A percentile compares a stretch with the other conserved stretches of the same genome.
phyloP scores from a whole-genome alignment of 805 yeast species.

The Yamadazyma phyllophila region DNA sequence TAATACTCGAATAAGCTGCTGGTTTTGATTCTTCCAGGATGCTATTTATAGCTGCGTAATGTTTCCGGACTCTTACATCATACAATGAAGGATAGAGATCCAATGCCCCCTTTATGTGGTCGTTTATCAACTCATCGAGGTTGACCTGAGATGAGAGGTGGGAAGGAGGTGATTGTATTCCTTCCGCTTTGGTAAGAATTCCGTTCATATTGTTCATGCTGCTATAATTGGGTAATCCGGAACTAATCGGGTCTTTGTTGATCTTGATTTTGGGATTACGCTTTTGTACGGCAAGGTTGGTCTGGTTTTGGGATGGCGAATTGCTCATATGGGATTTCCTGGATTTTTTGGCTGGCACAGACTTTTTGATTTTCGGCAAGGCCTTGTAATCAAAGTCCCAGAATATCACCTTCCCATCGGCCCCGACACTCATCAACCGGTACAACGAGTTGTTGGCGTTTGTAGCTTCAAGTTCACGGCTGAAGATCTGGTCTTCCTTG shows the following conservation, averaged over 20 bases:
- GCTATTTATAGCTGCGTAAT: slow-evolving; percentile 20
- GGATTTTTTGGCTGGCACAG: not conserved
- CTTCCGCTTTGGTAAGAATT: slow-evolving; percentile 14
- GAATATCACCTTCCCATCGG: slow-evolving; percentile 38
- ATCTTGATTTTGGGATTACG: slow-evolving; percentile 3
- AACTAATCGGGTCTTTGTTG: not conserved
- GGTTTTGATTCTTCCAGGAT: slow-evolving; percentile 7
- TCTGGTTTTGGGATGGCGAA: not conserved
- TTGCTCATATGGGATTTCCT: not conserved
- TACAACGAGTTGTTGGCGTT: slow-evolving; percentile 21
- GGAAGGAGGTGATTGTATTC: slow-evolving; percentile 1
- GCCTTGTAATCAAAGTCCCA: slow-evolving; percentile 47
- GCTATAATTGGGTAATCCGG: slow-evolving; percentile 1
- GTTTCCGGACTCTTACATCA: slow-evolving; percentile 34
- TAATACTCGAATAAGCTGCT: slow-evolving; percentile 17
- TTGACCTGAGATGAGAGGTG: slow-evolving; percentile 7
- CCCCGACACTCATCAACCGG: slow-evolving; percentile 37
- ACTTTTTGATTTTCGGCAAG: slow-evolving; percentile 31
- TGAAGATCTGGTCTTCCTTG: slow-evolving; percentile 11
- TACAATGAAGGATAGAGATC: slow-evolving; percentile 34
- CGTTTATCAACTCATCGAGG: slow-evolving; percentile 12
- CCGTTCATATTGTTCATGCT: slow-evolving; percentile 22
- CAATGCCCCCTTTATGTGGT: slow-evolving; percentile 26
- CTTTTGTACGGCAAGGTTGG: not conserved
- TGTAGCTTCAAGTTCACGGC: slow-evolving; percentile 6